A percentile compares a stretch with the other conserved stretches of the same genome.
Evolutionary conservation across 2,329 filamentous ascomycete genomes (phyloP).

Genomic region (Aspergillus hiratsukae): DNA sequence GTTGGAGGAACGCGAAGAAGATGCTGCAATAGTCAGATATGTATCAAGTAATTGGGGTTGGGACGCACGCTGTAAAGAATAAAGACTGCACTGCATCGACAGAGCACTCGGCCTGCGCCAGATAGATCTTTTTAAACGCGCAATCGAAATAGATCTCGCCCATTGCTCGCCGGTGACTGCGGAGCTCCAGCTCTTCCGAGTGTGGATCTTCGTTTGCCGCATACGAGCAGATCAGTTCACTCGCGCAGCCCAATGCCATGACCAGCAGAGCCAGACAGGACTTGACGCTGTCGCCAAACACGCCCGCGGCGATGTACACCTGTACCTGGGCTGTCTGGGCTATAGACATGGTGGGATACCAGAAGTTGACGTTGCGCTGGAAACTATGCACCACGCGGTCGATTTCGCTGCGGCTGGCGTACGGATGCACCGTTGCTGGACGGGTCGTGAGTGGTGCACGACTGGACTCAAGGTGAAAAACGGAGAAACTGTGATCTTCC

Average conservation of each 20-base stretch:
- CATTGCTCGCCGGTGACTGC: conserved; percentile 32
- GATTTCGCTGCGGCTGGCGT: conserved; percentile 41
- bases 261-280: conserved; percentile 45
- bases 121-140: conserved; percentile 44
- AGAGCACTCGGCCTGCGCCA: conserved; percentile 46
- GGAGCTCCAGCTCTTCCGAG: conserved; percentile 25
- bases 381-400: conserved; percentile 43
- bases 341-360: conserved; percentile 50
- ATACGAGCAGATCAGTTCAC: conserved; percentile 36
- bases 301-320: conserved; percentile 28
- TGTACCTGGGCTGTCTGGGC: conserved; percentile 34
- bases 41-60: not conserved
- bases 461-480: conserved; percentile 47
- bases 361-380: conserved; percentile 48
- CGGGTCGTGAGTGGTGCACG: conserved; percentile 33
- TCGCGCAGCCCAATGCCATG: conserved; percentile 47
- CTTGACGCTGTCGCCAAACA: conserved; percentile 35
- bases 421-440: conserved; percentile 35
- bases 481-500: conserved; percentile 39
- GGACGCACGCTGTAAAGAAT: conserved; percentile 47
- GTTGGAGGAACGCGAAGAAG: conserved; percentile 49
- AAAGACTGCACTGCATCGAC: conserved; percentile 48
- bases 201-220: conserved; percentile 12
- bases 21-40: conserved; percentile 25
- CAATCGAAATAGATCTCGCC: conserved; percentile 45